Evolutionary conservation across 345 rosid genomes (phyloP).

Genomic region (Ceriops decandra): DNA sequence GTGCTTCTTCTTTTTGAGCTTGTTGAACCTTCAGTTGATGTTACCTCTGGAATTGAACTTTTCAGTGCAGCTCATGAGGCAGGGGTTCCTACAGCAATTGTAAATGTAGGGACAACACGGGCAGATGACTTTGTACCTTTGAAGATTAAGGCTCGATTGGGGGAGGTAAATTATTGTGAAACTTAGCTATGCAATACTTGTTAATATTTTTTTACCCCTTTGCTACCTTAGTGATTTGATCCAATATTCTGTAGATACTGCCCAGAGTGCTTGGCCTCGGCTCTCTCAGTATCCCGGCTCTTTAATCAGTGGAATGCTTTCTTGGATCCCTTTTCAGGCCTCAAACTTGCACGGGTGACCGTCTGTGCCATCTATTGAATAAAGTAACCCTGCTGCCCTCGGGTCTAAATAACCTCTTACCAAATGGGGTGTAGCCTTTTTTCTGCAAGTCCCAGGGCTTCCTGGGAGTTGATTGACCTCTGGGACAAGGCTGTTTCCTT

Average conservation of each 20-base stretch:
- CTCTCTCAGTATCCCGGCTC: slow-evolving; percentile 68
- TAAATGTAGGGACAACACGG: slow-evolving; percentile 69
- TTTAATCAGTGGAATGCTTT: slow-evolving; percentile 7
- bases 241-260: slow-evolving; percentile 41
- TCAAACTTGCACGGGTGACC: background rate
- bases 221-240: background rate
- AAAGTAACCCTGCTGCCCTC: background rate
- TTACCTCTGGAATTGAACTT: slow-evolving; percentile 14
- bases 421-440: too few relatives aligned
- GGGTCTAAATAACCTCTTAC: too few relatives aligned
- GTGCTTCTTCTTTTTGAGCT: background rate
- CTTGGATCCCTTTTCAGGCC: background rate
- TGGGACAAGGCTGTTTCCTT: too few relatives aligned
- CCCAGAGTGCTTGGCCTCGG: slow-evolving; percentile 72
- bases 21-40: slow-evolving; percentile 15
- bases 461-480: too few relatives aligned
- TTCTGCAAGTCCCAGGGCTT: too few relatives aligned
- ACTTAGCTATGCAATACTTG: background rate
- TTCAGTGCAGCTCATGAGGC: slow-evolving; percentile 82
- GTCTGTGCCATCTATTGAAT: background rate
- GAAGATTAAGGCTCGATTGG: slow-evolving; percentile 76
- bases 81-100: slow-evolving; percentile 81
- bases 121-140: slow-evolving; percentile 79
- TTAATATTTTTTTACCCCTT: too few relatives aligned
- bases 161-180: slow-evolving; percentile 52